Percentiles rank a stretch among this genome's conserved stretches.
Evolutionary conservation across 768 basidiomycete genomes (phyloP).

Genomic region (Podaxis pistillaris): DNA sequence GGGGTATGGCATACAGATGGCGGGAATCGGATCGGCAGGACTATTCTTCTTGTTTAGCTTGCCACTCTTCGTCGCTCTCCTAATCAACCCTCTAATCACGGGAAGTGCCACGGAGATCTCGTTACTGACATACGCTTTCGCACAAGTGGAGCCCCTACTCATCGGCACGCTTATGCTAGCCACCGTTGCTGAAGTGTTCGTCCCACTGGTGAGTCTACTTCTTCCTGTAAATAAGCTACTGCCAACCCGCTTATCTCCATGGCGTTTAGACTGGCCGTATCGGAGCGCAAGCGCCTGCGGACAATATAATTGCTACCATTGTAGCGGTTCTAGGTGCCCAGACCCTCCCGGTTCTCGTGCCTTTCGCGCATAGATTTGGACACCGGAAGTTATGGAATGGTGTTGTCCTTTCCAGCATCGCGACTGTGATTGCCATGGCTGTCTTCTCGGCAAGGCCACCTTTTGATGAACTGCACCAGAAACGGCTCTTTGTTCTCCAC

Average conservation of each 20-base stretch:
- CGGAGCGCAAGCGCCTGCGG: constrained; percentile 80
- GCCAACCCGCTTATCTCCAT: constrained; percentile 8
- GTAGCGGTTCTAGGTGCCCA: constrained; percentile 58
- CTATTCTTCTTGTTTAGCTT: constrained; percentile 64
- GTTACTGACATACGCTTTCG: constrained; percentile 63
- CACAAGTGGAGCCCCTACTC: constrained; percentile 51
- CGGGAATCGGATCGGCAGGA: constrained; percentile 74
- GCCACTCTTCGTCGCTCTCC: constrained; percentile 56
- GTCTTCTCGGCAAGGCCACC: constrained; percentile 58
- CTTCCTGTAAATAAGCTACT: background rate
- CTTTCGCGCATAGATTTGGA: constrained; percentile 76
- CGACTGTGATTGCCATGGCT: constrained; percentile 51
- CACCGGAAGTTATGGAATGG: constrained; percentile 31
- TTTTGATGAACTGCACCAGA: constrained; percentile 87
- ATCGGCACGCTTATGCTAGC: constrained; percentile 56
- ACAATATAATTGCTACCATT: constrained; percentile 84
- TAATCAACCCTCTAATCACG: constrained; percentile 40
- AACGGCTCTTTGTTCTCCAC: constrained; percentile 80
- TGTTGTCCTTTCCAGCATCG: constrained; percentile 44
- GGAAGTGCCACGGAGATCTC: constrained; percentile 39
- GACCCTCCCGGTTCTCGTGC: constrained; percentile 55
- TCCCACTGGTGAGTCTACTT: constrained; percentile 64
- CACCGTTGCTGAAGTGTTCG: constrained; percentile 80
- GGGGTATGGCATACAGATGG: constrained; percentile 59
- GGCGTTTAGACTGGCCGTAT: constrained; percentile 72